Conservation (phyloP, 371 early-diverging fungal genomes). For the Mortierella sp. region DNA sequence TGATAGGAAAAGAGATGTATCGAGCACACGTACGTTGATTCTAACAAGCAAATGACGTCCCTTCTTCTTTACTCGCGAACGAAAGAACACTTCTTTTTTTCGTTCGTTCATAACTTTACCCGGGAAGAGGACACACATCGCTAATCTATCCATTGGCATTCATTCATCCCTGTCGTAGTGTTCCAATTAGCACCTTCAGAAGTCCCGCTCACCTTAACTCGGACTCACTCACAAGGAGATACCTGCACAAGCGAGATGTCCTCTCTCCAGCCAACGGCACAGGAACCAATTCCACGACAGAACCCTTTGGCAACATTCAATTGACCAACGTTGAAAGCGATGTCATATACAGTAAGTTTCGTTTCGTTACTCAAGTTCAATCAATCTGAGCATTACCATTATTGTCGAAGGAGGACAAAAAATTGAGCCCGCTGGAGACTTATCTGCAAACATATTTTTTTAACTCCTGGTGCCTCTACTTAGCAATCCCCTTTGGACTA, state of each 20-base stretch:
- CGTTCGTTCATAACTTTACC: not conserved
- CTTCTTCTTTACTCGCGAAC: not conserved
- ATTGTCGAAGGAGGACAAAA: not conserved
- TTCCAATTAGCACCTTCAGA: conserved; percentile 15
- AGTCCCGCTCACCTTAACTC: conserved; percentile 22
- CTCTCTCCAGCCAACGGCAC: not conserved
- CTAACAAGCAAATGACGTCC: conserved; percentile 4
- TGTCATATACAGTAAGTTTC: conserved; percentile 38
- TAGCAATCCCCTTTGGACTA: conserved; percentile 34
- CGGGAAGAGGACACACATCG: not conserved
- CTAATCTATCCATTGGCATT: not conserved
- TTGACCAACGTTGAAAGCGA: conserved; percentile 36
- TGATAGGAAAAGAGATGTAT: not conserved
- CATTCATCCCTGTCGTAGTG: not conserved
- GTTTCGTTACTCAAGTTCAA: not conserved
- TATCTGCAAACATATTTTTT: not conserved
- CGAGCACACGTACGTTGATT: not conserved
- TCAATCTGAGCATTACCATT: not conserved
- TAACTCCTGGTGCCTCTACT: no score
- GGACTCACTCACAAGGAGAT: conserved; percentile 31
- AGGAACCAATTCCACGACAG: not conserved
- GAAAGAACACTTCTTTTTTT: not conserved
- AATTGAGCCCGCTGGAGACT: not conserved
- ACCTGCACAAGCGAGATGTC: conserved; percentile 31
- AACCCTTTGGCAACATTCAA: not conserved